phyloP scores from a whole-genome alignment of 176 grass and related monocot species.

The Saccharum spontaneum region DNA sequence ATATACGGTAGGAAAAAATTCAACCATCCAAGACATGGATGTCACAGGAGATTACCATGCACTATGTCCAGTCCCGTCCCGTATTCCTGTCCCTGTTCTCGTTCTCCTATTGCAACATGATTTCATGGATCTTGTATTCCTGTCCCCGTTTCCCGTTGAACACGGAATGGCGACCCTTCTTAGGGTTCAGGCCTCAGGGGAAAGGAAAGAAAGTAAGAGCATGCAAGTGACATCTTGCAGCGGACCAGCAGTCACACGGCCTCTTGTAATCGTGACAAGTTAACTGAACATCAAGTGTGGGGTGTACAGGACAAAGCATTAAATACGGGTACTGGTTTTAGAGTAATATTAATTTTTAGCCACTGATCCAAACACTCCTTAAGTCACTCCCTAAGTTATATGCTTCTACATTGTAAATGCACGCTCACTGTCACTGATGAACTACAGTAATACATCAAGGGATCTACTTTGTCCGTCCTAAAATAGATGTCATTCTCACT shows the following conservation, averaged over 20 bases:
- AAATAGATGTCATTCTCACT: too few relatives aligned
- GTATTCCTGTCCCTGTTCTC: too few relatives aligned
- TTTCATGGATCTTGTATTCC: neutral
- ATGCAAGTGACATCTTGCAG: too few relatives aligned
- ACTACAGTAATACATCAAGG: too few relatives aligned
- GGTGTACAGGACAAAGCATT: too few relatives aligned
- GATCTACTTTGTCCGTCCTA: too few relatives aligned
- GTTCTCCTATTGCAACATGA: neutral
- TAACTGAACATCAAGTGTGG: neutral
- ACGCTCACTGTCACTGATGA: too few relatives aligned
- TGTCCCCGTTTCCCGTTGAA: neutral
- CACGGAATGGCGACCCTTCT: neutral
- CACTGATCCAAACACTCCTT: too few relatives aligned
- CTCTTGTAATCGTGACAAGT: neutral
- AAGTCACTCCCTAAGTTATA: neutral
- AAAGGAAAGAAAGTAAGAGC: neutral
- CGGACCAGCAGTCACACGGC: neutral
- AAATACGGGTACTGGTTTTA: too few relatives aligned
- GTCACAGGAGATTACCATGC: conserved; percentile 12
- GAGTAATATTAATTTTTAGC: too few relatives aligned
- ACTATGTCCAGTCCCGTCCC: neutral
- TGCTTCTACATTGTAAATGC: neutral
- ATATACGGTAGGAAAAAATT: neutral
- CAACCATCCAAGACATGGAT: neutral
- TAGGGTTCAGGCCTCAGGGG: too few relatives aligned